These are phyloP conservation scores for Avena insularis DNA, from an alignment of 176 grass and related monocot genomes.

Conservation along the genomic window DNA sequence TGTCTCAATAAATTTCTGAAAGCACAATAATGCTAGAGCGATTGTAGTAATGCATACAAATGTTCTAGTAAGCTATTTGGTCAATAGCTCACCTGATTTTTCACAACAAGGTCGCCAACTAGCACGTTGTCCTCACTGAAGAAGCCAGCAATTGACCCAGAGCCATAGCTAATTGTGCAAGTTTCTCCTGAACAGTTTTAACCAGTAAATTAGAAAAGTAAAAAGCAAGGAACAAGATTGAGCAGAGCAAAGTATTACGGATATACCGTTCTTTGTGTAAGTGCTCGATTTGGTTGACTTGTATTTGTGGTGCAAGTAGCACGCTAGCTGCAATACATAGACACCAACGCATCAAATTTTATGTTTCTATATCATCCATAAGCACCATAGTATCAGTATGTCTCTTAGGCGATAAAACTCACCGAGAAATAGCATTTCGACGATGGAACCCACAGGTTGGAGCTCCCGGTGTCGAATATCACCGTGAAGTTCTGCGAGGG, in stretches of 20 bases:
- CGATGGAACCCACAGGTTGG: constrained; percentile 80
- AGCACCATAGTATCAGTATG: not conserved
- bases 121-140: constrained; percentile 85
- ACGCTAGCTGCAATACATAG: constrained; percentile 60
- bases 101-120: constrained; percentile 69
- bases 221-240: constrained; percentile 15
- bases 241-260: not conserved
- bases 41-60: constrained; percentile 12
- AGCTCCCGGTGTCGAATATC: constrained; percentile 87
- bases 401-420: constrained; percentile 22
- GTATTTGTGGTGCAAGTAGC: constrained; percentile 74
- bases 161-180: constrained; percentile 92
- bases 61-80: not conserved
- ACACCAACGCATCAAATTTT: constrained; percentile 13
- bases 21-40: constrained; percentile 4
- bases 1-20: constrained; percentile 94
- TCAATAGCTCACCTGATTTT: constrained; percentile 63
- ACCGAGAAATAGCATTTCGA: constrained; percentile 77
- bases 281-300: constrained; percentile 56
- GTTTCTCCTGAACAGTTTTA: constrained; percentile 62
- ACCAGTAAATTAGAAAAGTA: not conserved
- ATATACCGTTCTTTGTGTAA: constrained; percentile 72
- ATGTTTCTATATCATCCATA: too few species aligned
- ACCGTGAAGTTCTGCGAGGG: constrained; percentile 77
- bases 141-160: constrained; percentile 91